These are phyloP conservation scores for Pseudogymnoascus pannorum DNA, from an alignment of 2,329 filamentous ascomycete genomes.

Conservation along the genomic window DNA sequence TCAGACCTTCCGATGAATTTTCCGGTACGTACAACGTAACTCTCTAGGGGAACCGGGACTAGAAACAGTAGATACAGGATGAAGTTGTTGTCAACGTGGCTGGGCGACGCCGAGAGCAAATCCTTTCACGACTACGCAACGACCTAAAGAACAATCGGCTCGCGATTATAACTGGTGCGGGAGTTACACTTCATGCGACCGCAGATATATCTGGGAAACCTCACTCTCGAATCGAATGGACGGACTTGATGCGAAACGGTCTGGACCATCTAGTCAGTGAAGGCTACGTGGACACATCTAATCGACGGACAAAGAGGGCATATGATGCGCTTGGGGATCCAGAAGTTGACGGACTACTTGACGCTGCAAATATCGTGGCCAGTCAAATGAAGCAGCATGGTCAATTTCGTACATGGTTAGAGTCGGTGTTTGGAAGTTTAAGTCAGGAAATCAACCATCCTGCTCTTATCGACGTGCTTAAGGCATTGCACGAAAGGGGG, in stretches of 20 bases:
- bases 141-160: not conserved
- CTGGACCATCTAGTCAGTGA: not conserved
- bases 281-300: not conserved
- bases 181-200: conserved; percentile 7
- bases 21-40: not conserved
- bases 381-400: not conserved
- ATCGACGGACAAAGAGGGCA: not conserved
- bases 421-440: not conserved
- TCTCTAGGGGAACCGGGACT: not conserved
- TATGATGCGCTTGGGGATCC: conserved; percentile 4
- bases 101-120: not conserved
- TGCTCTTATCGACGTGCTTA: not conserved
- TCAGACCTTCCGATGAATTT: not conserved
- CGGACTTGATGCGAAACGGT: not conserved
- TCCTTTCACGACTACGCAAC: not conserved
- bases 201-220: not conserved
- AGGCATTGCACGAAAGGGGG: not conserved
- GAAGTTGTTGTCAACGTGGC: not conserved
- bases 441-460: not conserved
- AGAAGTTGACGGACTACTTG: not conserved
- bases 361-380: conserved; percentile 7
- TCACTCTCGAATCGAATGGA: conserved; percentile 7
- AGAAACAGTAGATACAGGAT: not conserved
- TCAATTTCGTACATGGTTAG: not conserved
- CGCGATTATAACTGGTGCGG: conserved; percentile 9